These are phyloP conservation scores for Cladosporium sp. DNA, from an alignment of 2,329 filamentous ascomycete genomes.

Conservation along the genomic window DNA sequence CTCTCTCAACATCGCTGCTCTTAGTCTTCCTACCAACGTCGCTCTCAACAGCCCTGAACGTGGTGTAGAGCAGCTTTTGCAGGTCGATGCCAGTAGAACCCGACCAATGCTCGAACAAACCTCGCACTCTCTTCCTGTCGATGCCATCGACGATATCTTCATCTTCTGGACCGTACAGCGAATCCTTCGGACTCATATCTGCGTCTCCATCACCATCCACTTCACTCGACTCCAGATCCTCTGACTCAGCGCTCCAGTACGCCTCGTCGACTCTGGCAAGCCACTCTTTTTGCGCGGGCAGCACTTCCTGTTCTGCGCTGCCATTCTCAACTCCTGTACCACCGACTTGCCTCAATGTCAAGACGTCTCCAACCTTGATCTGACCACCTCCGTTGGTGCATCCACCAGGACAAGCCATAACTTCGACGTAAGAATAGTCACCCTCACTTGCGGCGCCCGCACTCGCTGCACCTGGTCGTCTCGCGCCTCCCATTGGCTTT, in stretches of 20 bases:
- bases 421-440: slow-evolving; percentile 92
- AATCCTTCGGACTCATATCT: slow-evolving; percentile 14
- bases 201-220: slow-evolving; percentile 22
- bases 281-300: slow-evolving; percentile 84
- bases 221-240: slow-evolving; percentile 18
- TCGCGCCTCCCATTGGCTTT: slow-evolving; percentile 48
- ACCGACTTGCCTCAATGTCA: slow-evolving; percentile 40
- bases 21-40: slow-evolving; percentile 80
- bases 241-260: slow-evolving; percentile 37
- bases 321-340: slow-evolving; percentile 37
- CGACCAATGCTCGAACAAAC: slow-evolving; percentile 75
- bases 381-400: slow-evolving; percentile 98
- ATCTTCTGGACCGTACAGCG: background rate
- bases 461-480: slow-evolving; percentile 38
- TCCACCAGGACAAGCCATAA: slow-evolving; percentile 98
- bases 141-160: slow-evolving; percentile 49
- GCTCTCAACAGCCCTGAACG: slow-evolving; percentile 88
- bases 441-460: slow-evolving; percentile 36
- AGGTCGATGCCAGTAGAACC: slow-evolving; percentile 67
- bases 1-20: slow-evolving; percentile 71
- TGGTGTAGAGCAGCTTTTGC: slow-evolving; percentile 77
- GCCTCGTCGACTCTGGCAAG: slow-evolving; percentile 68
- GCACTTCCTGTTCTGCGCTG: slow-evolving; percentile 39
- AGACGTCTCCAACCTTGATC: slow-evolving; percentile 82
- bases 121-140: slow-evolving; percentile 64